phyloP scores from a whole-genome alignment of 805 yeast species.

The Jamesozyma gamospora region DNA sequence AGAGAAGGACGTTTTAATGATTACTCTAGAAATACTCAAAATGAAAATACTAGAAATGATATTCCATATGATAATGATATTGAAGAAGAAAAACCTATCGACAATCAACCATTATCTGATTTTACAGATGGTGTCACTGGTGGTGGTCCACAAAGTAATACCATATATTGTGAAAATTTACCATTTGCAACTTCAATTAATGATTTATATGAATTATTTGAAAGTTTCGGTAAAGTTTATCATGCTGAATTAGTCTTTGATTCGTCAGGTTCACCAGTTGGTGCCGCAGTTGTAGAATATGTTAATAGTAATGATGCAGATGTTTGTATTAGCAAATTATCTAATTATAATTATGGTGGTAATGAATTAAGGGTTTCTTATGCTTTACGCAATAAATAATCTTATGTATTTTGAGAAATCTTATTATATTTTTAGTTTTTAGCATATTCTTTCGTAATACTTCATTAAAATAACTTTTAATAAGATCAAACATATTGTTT shows the following conservation, averaged over 20 bases:
- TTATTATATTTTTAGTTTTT: no score
- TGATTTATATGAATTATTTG: constrained; percentile 78
- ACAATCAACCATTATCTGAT: background rate
- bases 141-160: constrained; percentile 48
- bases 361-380: constrained; percentile 59
- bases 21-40: background rate
- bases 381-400: constrained; percentile 34
- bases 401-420: no score
- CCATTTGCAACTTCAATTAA: constrained; percentile 81
- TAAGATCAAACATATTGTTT: no score
- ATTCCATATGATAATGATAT: constrained; percentile 4
- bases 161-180: constrained; percentile 63
- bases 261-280: constrained; percentile 58
- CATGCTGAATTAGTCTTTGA: constrained; percentile 68
- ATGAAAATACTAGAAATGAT: background rate
- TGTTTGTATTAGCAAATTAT: constrained; percentile 60
- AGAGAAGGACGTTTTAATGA: constrained; percentile 15
- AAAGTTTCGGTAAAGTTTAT: constrained; percentile 65
- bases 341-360: constrained; percentile 78
- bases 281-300: constrained; percentile 75
- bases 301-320: constrained; percentile 58
- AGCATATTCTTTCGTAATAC: no score
- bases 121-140: constrained; percentile 63
- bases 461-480: background rate
- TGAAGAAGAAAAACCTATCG: background rate